Percentiles rank a stretch among this genome's conserved stretches.
Conservation (phyloP, 2,329 filamentous ascomycete genomes). For the Exophiala sp. region DNA sequence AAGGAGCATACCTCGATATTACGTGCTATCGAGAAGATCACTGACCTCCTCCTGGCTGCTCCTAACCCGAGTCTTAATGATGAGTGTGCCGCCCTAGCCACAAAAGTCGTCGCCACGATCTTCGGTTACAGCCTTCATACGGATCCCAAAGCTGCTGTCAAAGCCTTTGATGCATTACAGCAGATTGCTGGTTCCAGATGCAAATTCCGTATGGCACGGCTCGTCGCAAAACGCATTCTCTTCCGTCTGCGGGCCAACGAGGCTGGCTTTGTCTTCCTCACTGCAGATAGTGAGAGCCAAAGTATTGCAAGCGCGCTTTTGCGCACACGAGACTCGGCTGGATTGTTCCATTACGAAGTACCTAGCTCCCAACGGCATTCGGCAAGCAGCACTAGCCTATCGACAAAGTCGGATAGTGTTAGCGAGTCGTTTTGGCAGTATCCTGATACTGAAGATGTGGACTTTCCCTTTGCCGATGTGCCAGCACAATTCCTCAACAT, state of each 20-base stretch:
- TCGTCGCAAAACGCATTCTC: constrained; percentile 72
- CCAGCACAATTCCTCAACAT: constrained; percentile 18
- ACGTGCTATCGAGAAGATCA: constrained; percentile 14
- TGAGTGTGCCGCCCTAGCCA: constrained; percentile 14
- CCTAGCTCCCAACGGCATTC: constrained; percentile 19
- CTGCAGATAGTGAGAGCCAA: constrained; percentile 66
- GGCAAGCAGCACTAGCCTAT: constrained; percentile 20
- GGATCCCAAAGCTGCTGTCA: constrained; percentile 5
- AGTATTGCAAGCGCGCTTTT: constrained; percentile 69
- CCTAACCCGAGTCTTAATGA: constrained; percentile 8
- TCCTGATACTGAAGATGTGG: constrained; percentile 38
- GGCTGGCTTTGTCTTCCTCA: constrained; percentile 70
- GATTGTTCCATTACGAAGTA: constrained; percentile 27
- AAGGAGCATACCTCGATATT: constrained; percentile 9
- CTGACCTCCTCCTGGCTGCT: constrained; percentile 4
- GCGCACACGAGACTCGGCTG: constrained; percentile 55
- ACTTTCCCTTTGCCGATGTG: constrained; percentile 10
- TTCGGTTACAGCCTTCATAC: constrained; percentile 21
- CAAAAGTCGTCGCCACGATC: constrained; percentile 18
- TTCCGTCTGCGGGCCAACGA: constrained; percentile 82
- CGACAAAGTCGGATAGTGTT: constrained; percentile 14
- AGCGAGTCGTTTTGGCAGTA: constrained; percentile 54
- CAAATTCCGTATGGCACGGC: constrained; percentile 65
- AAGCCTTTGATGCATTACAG: constrained; percentile 18
- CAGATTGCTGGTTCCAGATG: constrained; percentile 27